Evolutionary conservation across 192 early-diverging fungal species (phyloP), one percentile per base, ranked within the genome.

Genomic region (Podochytrium sp.): DNA sequence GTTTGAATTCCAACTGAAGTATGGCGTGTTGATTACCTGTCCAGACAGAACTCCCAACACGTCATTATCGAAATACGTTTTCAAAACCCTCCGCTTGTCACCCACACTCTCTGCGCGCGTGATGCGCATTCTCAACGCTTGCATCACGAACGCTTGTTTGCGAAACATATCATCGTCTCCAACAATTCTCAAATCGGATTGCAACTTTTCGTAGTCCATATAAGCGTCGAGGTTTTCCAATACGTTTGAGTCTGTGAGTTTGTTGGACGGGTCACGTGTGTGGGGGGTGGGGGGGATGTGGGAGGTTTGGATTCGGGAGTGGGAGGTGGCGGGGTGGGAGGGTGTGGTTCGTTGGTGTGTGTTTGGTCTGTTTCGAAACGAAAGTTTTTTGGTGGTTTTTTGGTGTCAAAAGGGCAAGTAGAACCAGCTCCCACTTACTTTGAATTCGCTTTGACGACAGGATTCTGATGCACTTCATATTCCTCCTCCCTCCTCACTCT

Each of bases 81-180:
- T 50, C 23, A 79, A 16, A 7, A 80, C 42, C 5, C 33, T 14
- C 16, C 78, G 75, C n/a, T 61, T 73, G 18, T 71, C 53, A 14
- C 23, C 30, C 12, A 38, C 10, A 29, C 47, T 57, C 10, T 50
- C 50, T 14, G 72, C 33, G 2, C 65, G 30, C 23, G 57, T 75
- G 23, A 72, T 25, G 29, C 70, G 70, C 74, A 76, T 38, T 42
- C 79, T 61, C 0, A 83, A 43, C 2, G 82, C 82, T 27, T 80
- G 73, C n/a, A 83, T 43, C n/a, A 83, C 33, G 37, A 76, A 66
- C 0, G 76, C 69, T 33, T 75, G 47, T n/a, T 59, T 47, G 64
- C 64, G 29, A 12, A 57, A 38, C 51, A 34, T 18, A 14, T 40
- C 57, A 18, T 69, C 66, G 29, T 60, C 67, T 23, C 23, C 39